phyloP scores from a whole-genome alignment of 257 asterid species.

The Vinca minor region DNA sequence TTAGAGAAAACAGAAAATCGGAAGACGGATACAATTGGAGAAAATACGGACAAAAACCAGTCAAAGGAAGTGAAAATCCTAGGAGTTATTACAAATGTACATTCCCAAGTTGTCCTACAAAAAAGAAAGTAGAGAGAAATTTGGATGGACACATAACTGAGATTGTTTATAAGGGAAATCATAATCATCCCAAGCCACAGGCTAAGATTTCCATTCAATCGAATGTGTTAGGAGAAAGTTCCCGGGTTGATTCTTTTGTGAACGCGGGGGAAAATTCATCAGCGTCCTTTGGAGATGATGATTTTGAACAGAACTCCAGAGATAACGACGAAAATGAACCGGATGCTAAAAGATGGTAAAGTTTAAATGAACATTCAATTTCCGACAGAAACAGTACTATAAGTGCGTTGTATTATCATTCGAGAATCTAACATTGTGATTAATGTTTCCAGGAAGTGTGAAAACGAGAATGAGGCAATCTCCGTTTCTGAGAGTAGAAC shows the following conservation, averaged over 20 bases:
- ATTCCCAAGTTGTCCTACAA: slow-evolving; percentile 66
- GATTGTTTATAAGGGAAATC: slow-evolving; percentile 81
- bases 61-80: slow-evolving; percentile 84
- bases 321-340: slow-evolving; percentile 70
- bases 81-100: slow-evolving; percentile 85
- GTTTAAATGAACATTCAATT: too few species aligned
- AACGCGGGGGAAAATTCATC: slow-evolving; percentile 66
- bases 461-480: slow-evolving; percentile 53
- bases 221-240: slow-evolving; percentile 30
- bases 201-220: slow-evolving; percentile 33
- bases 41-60: slow-evolving; percentile 79
- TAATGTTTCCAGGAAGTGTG: slow-evolving; percentile 53
- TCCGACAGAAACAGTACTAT: too few species aligned
- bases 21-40: slow-evolving; percentile 92
- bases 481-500: slow-evolving; percentile 65
- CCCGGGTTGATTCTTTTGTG: slow-evolving; percentile 27
- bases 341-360: slow-evolving; percentile 74
- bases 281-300: slow-evolving; percentile 78
- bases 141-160: slow-evolving; percentile 78
- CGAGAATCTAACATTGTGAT: not conserved
- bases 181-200: slow-evolving; percentile 86
- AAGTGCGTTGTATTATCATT: not conserved
- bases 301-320: slow-evolving; percentile 57
- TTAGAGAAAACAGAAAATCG: slow-evolving; percentile 60
- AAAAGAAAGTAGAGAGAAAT: slow-evolving; percentile 80